A percentile compares a stretch with the other conserved stretches of the same genome.
Conservation (phyloP, 768 basidiomycete species). For the Psilocybe sp. region DNA sequence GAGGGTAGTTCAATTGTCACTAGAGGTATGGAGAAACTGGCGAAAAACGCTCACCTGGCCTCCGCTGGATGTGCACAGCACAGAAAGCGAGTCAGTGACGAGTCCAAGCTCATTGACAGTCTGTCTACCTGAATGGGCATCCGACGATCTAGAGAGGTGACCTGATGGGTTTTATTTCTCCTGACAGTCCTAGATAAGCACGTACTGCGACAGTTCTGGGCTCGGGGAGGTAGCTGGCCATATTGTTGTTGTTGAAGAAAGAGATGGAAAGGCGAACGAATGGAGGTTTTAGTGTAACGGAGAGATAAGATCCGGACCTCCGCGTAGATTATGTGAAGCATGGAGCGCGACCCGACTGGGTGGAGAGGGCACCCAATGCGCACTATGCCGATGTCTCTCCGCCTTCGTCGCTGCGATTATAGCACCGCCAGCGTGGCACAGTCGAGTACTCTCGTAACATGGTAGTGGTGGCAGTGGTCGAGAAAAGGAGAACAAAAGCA, state of each 20-base stretch:
- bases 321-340: too few species aligned
- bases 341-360: too few species aligned
- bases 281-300: neutral
- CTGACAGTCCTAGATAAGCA: slow-evolving; percentile 13
- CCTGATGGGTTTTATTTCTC: neutral
- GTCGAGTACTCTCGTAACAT: too few species aligned
- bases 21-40: neutral
- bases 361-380: too few species aligned
- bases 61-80: slow-evolving; percentile 39
- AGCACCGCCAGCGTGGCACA: too few species aligned
- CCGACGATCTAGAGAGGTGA: slow-evolving; percentile 69
- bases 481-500: too few species aligned
- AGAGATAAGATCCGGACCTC: slow-evolving; percentile 17
- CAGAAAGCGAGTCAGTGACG: slow-evolving; percentile 5
- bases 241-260: slow-evolving; percentile 1
- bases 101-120: slow-evolving; percentile 1
- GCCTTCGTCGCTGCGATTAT: too few species aligned
- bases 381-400: too few species aligned
- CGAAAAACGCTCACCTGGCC: slow-evolving; percentile 51
- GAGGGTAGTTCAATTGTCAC: slow-evolving; percentile 6
- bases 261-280: slow-evolving; percentile 3
- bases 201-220: slow-evolving; percentile 81
- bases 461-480: too few species aligned
- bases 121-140: slow-evolving; percentile 88
- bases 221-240: slow-evolving; percentile 49